Conservation (phyloP, 345 rosid genomes). For the Angophora floribunda region DNA sequence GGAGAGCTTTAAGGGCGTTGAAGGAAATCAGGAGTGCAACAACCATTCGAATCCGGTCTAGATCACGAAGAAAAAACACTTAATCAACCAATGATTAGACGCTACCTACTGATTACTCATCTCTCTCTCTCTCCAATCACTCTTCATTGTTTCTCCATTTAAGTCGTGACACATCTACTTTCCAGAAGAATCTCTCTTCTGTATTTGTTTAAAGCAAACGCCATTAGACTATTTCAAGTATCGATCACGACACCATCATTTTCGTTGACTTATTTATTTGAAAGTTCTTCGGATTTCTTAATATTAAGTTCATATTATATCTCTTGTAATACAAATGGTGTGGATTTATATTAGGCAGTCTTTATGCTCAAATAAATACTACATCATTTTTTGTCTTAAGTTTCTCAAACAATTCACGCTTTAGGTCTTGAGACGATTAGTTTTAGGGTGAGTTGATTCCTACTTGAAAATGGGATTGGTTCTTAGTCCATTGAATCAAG, state of each 20-base stretch:
- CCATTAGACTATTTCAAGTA: not conserved
- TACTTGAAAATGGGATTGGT: not conserved
- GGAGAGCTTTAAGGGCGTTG: not conserved
- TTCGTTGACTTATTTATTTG: not conserved
- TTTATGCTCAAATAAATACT: too few relatives aligned
- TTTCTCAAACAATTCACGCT: not conserved
- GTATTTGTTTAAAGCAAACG: not conserved
- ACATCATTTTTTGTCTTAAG: not conserved
- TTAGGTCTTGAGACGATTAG: rapidly evolving
- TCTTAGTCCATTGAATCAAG: rapidly evolving
- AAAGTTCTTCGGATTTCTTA: not conserved
- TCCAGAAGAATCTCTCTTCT: not conserved
- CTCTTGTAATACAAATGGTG: rapidly evolving
- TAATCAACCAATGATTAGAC: not conserved
- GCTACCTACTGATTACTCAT: not conserved
- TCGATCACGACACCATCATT: not conserved
- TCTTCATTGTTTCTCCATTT: not conserved
- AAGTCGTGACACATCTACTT: not conserved
- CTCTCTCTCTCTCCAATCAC: not conserved
- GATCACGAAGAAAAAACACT: not conserved
- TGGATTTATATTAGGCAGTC: not conserved
- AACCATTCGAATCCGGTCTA: not conserved
- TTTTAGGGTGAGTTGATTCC: rapidly evolving
- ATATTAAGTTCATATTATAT: not conserved
- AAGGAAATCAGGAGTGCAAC: not conserved